Base-by-base conservation (phyloP, 257 asterid genomes). In the Catharanthus roseus region DNA sequence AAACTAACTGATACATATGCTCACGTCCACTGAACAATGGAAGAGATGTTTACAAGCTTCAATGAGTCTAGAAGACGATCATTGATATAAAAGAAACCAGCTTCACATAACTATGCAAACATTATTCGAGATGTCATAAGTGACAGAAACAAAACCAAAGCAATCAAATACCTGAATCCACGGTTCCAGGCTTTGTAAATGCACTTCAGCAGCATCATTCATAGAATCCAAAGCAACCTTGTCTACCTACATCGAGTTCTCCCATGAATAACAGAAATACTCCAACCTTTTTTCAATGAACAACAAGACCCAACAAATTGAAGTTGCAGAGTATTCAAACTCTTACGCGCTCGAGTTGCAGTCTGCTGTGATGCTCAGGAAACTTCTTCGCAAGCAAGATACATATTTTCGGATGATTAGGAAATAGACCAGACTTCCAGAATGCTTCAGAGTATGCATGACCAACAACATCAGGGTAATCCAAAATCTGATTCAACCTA, bases 381-480 rank as follows among this genome's bases (percentile, higher is more conserved):
- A 95, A 95, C 88, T 86, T 95, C 90, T 85, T 95, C 38, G 91
- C 90, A 15, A 95, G 97, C 82, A 89, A 80, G 72, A 83, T 65
- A 76, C 99, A 91, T 54, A 95, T 91, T 84, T 85, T 89, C 45
- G 99, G 97, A 77, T 91, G 87, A 87, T 82, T 88, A 10, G 99
- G 99, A 69, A 95, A 88, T 75, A 95, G 83, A n/a, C 99, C 97
- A 10, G 97, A 88, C 80, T 87, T 95, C 99, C 99, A 95, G 77
- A 86, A 95, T 49, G 95, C 84, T 76, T 95, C 99, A 0, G 97
- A 84, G 80, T 88, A 95, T n/a, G 78, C 78, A 83, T 91, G 97
- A 76, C 81, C 82, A 77, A 77, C 77, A 78, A 84, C 85, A 78
- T 91, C 99, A 58, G 99, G 99, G 76, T 89, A 89, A 83, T 91